These are phyloP conservation scores for Chloris gayana DNA, from an alignment of 176 grass and related monocot genomes.

Conservation along the genomic window DNA sequence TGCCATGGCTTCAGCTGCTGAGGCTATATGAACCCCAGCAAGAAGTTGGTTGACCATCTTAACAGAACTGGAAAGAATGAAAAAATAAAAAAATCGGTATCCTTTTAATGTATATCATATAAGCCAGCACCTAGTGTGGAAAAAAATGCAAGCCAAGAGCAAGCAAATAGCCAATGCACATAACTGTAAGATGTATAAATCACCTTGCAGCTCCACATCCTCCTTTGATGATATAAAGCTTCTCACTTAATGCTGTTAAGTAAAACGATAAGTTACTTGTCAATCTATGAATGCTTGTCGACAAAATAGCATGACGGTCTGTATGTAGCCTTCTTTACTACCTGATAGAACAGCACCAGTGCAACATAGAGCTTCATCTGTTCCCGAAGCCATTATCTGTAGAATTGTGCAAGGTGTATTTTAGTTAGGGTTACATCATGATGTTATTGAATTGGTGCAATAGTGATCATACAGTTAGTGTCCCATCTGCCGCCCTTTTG, in stretches of 20 bases:
- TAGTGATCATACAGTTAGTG: constrained; percentile 70
- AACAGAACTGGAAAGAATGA: constrained; percentile 74
- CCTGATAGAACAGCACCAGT: constrained; percentile 74
- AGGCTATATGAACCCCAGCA: constrained; percentile 95
- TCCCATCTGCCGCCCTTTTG: constrained; percentile 93
- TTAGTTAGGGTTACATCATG: constrained; percentile 25
- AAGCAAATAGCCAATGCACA: constrained; percentile 25
- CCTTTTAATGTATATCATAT: constrained; percentile 23
- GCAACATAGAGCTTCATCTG: constrained; percentile 73
- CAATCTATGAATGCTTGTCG: constrained; percentile 15
- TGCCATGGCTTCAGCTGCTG: constrained; percentile 93
- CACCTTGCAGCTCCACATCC: constrained; percentile 99
- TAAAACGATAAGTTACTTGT: constrained; percentile 19
- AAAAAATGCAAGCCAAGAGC: constrained; percentile 18
- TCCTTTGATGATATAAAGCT: constrained; percentile 95
- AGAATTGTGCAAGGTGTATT: constrained; percentile 34
- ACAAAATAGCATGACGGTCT: constrained; percentile 26
- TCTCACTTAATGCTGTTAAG: constrained; percentile 84
- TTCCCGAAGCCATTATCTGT: constrained; percentile 92
- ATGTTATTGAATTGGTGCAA: constrained; percentile 20
- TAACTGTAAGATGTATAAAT: constrained; percentile 38
- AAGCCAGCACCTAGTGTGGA: constrained; percentile 7
- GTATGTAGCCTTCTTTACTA: constrained; percentile 41
- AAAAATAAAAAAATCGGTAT: constrained; percentile 27
- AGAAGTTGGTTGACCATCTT: constrained; percentile 99